phyloP scores from a whole-genome alignment of 192 early-diverging fungal species.

The Ambispora gerdemannii region DNA sequence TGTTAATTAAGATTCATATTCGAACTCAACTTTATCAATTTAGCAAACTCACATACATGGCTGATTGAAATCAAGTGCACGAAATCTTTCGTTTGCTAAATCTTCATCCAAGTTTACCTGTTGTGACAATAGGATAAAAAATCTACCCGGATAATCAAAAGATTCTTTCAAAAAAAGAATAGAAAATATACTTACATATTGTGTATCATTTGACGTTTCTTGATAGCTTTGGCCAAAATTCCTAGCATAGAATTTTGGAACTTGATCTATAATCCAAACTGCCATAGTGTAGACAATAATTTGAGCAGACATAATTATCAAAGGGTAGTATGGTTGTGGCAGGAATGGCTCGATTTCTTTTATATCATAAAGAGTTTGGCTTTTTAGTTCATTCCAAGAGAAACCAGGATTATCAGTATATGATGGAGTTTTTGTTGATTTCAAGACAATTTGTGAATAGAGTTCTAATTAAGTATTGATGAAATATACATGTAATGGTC shows the following conservation, averaged over 20 bases:
- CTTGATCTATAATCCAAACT: constrained; percentile 70
- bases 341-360: constrained; percentile 50
- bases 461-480: too few species aligned
- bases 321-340: constrained; percentile 59
- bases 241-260: constrained; percentile 72
- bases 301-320: constrained; percentile 65
- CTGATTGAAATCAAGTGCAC: constrained; percentile 46
- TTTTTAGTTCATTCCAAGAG: constrained; percentile 46
- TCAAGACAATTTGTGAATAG: constrained; percentile 46
- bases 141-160: too few species aligned
- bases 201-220: too few species aligned
- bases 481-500: too few species aligned
- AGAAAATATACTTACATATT: too few species aligned
- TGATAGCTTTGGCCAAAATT: constrained; percentile 70
- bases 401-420: constrained; percentile 70
- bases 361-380: constrained; percentile 44
- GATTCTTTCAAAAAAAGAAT: too few species aligned
- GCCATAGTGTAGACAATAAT: constrained; percentile 55
- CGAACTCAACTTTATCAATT: constrained; percentile 38
- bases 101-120: constrained; percentile 51
- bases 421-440: constrained; percentile 53
- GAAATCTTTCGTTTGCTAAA: constrained; percentile 41
- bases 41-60: constrained; percentile 50
- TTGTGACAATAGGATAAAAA: constrained; percentile 57
- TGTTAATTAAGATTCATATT: constrained; percentile 52